Base-by-base conservation (phyloP, 768 basidiomycete species). In the Pholiota conissans region DNA sequence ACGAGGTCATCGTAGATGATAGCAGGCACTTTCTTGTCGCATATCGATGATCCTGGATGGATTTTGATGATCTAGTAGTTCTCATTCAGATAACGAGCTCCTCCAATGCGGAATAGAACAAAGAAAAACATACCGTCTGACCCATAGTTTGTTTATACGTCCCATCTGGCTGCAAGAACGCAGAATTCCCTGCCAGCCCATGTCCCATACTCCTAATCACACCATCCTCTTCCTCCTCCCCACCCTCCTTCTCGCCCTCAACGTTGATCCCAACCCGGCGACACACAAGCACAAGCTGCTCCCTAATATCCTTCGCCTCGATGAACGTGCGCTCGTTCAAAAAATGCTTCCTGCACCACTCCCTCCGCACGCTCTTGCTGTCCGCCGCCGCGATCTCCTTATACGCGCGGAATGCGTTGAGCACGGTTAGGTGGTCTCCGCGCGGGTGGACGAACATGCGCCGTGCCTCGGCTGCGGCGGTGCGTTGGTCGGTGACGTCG, bases 1-100 rank as follows among this genome's bases (percentile, higher is more conserved):
- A 97, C 96, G 67, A 99, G 74, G 67, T 99, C 97, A 69, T 96
- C 90, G 68, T 91, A 99, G 34, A 99, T 81, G 60, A 99, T 93
- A 5, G 89, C 93, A 0, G 87, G 86, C 0, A 87, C 84, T 68
- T 91, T 92, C 67, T 90, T 93, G 62, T 90, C 87, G 63, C 82
- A 83, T 64, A 98, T 67, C 3, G 84, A 80, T 28, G 95, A 98
- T 28, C 90, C 83, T 0, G 96, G 97, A 67, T 98, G 94, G 20
- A 99, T 90, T 70, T 95, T 96, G 56, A 98, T 80, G 22, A 82
- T 71, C 92, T 79, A 20, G 20, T 46, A 60, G 46, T 10, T 22
- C 39, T 1, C 9, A 28, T 42, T 29, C 22, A 52, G 52, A 6
- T 18, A n/a, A 7, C 37, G 8, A 39, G 37, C 5, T 2, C n/a